Conservation (phyloP, 2,329 filamentous ascomycete species). For the Colletotrichum tamarilloi region DNA sequence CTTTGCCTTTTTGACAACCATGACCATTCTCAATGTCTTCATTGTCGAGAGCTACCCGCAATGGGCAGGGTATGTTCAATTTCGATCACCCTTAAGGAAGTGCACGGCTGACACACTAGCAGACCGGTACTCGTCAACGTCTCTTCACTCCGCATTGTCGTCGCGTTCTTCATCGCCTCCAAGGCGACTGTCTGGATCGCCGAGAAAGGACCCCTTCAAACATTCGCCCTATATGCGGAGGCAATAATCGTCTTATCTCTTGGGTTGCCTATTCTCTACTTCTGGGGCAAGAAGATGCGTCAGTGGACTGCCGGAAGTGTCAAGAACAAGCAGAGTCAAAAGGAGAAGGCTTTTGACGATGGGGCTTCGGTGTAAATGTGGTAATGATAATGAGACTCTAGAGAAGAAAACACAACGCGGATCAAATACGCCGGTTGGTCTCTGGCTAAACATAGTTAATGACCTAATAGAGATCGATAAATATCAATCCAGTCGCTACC, state of each 20-base stretch:
- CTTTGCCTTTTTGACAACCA: conserved; percentile 42
- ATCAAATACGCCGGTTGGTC: not conserved
- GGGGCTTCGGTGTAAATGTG: conserved; percentile 2
- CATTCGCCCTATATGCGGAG: conserved; percentile 46
- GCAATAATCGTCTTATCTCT: conserved; percentile 44
- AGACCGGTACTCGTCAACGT: conserved; percentile 48
- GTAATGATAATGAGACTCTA: not conserved
- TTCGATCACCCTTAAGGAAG: fast-evolving
- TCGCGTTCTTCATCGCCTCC: conserved; percentile 44
- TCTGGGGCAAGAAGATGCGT: conserved; percentile 38
- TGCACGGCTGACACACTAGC: not conserved
- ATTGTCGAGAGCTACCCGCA: conserved; percentile 47
- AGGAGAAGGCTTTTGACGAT: conserved; percentile 22
- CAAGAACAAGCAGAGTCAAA: conserved; percentile 19
- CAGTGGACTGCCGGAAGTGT: conserved; percentile 44
- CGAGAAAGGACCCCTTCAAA: conserved; percentile 40
- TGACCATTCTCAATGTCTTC: conserved; percentile 45
- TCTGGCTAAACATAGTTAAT: not conserved
- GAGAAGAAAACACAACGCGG: no score
- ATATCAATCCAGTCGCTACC: conserved; percentile 8
- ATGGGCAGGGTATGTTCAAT: conserved; percentile 21
- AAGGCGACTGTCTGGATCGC: conserved; percentile 42
- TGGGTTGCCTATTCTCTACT: conserved; percentile 43
- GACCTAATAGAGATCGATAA: not conserved
- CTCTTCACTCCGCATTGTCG: conserved; percentile 44